These are phyloP conservation scores for Gossypium rotundifolium DNA, from an alignment of 345 rosid genomes.

Conservation along the genomic window DNA sequence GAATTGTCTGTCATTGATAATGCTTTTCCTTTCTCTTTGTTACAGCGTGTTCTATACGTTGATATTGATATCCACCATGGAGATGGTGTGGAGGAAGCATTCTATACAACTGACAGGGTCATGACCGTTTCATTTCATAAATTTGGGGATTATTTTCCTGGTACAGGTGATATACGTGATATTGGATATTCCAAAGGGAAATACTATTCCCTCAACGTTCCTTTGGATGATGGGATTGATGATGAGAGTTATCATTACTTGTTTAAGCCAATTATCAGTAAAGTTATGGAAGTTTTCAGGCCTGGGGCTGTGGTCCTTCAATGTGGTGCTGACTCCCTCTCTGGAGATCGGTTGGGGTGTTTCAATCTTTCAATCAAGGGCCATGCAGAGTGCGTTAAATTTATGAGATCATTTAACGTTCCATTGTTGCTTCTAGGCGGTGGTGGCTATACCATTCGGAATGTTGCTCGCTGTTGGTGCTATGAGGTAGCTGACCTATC, in stretches of 20 bases:
- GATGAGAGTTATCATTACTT: slow-evolving; percentile 65
- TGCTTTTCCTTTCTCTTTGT: slow-evolving; percentile 6
- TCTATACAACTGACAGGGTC: slow-evolving; percentile 63
- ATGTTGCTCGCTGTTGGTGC: slow-evolving; percentile 79
- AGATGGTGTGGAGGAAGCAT: slow-evolving; percentile 68
- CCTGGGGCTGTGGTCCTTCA: slow-evolving; percentile 69
- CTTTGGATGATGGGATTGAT: slow-evolving; percentile 65
- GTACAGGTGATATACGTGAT: slow-evolving; percentile 56
- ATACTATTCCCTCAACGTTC: slow-evolving; percentile 62
- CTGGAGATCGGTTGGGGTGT: slow-evolving; percentile 70
- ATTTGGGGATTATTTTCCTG: slow-evolving; percentile 65
- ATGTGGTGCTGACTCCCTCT: slow-evolving; percentile 62
- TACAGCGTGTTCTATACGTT: slow-evolving; percentile 60
- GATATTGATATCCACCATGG: slow-evolving; percentile 70
- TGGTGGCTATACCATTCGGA: slow-evolving; percentile 68
- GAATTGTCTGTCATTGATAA: neutral
- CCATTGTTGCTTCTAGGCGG: slow-evolving; percentile 63
- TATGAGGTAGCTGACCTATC: slow-evolving; percentile 39
- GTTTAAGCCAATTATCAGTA: slow-evolving; percentile 59
- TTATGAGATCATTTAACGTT: slow-evolving; percentile 70
- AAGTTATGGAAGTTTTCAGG: slow-evolving; percentile 56
- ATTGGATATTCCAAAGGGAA: slow-evolving; percentile 49
- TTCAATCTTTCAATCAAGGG: slow-evolving; percentile 69
- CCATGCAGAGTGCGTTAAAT: slow-evolving; percentile 65
- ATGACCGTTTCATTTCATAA: slow-evolving; percentile 69